phyloP scores from a whole-genome alignment of 2,329 filamentous ascomycete genomes.

The Pseudogymnoascus sp. region DNA sequence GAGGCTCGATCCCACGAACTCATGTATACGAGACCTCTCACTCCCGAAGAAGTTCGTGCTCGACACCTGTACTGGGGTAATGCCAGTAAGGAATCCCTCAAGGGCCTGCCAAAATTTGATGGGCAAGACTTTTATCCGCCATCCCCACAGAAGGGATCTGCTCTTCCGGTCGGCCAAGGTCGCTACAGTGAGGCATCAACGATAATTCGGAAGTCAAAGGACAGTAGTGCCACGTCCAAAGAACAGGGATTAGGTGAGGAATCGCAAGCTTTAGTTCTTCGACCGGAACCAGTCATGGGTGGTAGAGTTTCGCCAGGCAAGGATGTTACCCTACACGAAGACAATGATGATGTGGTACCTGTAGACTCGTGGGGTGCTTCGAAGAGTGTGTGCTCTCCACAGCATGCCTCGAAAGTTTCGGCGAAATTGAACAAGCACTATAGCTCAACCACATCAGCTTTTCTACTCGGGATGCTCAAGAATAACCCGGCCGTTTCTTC shows the following conservation, averaged over 20 bases:
- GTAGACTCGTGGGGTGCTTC: slow-evolving; percentile 16
- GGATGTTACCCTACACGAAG: not conserved
- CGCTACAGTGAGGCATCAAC: slow-evolving; percentile 5
- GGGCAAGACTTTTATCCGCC: slow-evolving; percentile 56
- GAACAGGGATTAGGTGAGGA: slow-evolving; percentile 11
- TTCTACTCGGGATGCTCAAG: slow-evolving; percentile 26
- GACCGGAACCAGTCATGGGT: not conserved
- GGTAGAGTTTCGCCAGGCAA: not conserved
- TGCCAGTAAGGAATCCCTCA: slow-evolving; percentile 40
- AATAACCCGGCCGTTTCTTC: slow-evolving; percentile 14
- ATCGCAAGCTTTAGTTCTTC: slow-evolving; percentile 4
- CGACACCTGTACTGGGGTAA: slow-evolving; percentile 54
- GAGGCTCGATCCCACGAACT: slow-evolving; percentile 40
- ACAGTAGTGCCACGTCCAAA: not conserved
- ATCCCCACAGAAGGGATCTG: slow-evolving; percentile 38
- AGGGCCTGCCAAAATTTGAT: slow-evolving; percentile 53
- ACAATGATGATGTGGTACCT: slow-evolving; percentile 13
- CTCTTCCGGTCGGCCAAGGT: slow-evolving; percentile 6
- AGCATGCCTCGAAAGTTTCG: not conserved
- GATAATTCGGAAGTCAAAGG: slow-evolving; percentile 9
- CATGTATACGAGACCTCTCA: slow-evolving; percentile 47
- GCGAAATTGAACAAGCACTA: not conserved
- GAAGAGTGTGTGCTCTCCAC: not conserved
- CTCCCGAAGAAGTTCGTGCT: slow-evolving; percentile 48
- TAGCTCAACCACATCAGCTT: not conserved